Percentiles rank a stretch among this genome's conserved stretches.
Evolutionary conservation across 192 early-diverging fungal genomes (phyloP).

Genomic region (Phlyctochytrium planicorne): DNA sequence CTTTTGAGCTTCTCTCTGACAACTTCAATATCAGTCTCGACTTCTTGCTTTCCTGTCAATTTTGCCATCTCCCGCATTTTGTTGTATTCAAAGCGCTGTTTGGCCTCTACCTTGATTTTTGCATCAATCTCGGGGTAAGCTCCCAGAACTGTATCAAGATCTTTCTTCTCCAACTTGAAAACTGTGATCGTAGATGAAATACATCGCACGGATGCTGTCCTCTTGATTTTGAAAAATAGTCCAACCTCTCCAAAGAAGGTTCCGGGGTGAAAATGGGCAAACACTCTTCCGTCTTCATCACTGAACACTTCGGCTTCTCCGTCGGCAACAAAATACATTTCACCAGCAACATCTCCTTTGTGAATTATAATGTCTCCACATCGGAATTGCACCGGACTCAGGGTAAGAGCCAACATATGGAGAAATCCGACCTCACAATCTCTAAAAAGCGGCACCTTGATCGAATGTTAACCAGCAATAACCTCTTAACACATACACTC

Average conservation of each 20-base stretch:
- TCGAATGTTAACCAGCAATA: conserved; percentile 4
- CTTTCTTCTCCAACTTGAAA: conserved; percentile 47
- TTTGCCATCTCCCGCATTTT: conserved; percentile 47
- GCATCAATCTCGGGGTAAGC: conserved; percentile 46
- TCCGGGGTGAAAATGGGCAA: conserved; percentile 50
- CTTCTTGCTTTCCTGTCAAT: conserved; percentile 28
- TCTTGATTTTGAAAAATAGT: conserved; percentile 43
- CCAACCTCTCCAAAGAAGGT: conserved; percentile 59
- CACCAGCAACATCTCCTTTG: conserved; percentile 49
- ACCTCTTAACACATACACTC: conserved; percentile 32
- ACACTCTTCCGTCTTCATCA: conserved; percentile 41
- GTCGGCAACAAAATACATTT: conserved; percentile 55
- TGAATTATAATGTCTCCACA: conserved; percentile 38
- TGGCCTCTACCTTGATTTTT: conserved; percentile 50
- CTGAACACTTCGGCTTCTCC: conserved; percentile 50
- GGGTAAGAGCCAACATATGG: conserved; percentile 47
- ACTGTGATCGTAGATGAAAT: conserved; percentile 35
- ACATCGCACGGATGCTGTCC: conserved; percentile 53
- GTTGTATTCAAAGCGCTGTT: conserved; percentile 41
- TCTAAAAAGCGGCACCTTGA: conserved; percentile 51
- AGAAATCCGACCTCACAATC: conserved; percentile 53
- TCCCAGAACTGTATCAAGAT: conserved; percentile 42
- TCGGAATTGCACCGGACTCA: conserved; percentile 47
- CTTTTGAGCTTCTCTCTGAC: conserved; percentile 53
- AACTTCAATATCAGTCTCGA: conserved; percentile 51